Evolutionary conservation across 805 yeast species (phyloP).

Genomic region (Isabelozyma gotoi): DNA sequence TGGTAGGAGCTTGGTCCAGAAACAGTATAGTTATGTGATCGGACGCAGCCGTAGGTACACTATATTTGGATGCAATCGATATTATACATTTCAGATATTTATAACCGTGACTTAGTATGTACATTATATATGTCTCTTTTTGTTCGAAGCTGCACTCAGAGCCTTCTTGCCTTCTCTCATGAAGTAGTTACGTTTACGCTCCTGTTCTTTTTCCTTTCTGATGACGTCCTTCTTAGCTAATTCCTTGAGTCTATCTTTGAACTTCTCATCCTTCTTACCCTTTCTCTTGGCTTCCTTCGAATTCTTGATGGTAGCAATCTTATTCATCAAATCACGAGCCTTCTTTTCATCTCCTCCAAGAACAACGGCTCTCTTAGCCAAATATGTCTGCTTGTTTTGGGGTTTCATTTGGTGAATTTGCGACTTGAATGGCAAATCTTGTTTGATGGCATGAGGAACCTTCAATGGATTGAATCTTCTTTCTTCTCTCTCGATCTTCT

Average conservation of each 20-base stretch:
- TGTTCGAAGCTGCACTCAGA: not conserved
- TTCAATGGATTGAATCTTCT: constrained; percentile 84
- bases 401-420: constrained; percentile 89
- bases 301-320: constrained; percentile 78
- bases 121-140: not conserved
- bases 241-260: constrained; percentile 71
- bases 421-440: constrained; percentile 85
- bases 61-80: no score
- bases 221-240: constrained; percentile 72
- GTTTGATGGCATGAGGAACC: constrained; percentile 78
- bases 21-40: no score
- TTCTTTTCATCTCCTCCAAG: constrained; percentile 91
- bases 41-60: no score
- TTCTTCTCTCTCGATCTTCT: constrained; percentile 78
- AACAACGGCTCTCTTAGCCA: constrained; percentile 90
- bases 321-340: constrained; percentile 84
- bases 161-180: constrained; percentile 69
- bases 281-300: constrained; percentile 80
- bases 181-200: constrained; percentile 85
- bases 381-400: constrained; percentile 76
- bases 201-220: constrained; percentile 72
- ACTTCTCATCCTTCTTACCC: constrained; percentile 71
- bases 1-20: no score
- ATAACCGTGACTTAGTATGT: no score
- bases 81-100: no score